Base-by-base conservation (phyloP, 495 filamentous ascomycete species). In the Parathielavia appendiculata region DNA sequence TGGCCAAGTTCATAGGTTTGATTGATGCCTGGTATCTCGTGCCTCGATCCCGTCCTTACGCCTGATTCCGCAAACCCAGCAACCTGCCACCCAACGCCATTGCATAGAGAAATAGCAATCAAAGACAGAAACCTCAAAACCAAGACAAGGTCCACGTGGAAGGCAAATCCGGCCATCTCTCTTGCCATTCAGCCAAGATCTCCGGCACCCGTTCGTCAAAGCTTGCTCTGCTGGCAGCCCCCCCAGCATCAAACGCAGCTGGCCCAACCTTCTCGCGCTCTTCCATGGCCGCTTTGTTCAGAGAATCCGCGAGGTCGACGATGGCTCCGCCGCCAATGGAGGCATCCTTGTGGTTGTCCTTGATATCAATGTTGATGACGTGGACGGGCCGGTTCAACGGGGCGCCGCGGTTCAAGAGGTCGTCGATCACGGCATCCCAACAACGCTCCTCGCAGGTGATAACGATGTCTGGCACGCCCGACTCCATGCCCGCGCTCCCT, bases 401-500 rank as follows among this genome's bases (percentile, higher is more conserved):
- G 0, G 86, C 82, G 12, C 91, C 92, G 60, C 95, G 83, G 60
- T 84, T 89, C 43, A 92, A 81, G 50, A 99, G 76, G 68, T 99
- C 91, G 62, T 99, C 95, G 8, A 99, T 82, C 44, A 99, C 93
- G 38, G 95, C 92, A 75, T 99, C 95, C 90, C 93, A 99, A 70
- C 95, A 99, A 46, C 92, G 80, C 71, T 99, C 95, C 70, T 99
- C 95, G 67, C 95, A 99, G 14, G 95, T 99, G 58, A 99, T 88
- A 57, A 99, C 92, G 4, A 97, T 76, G 67, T 99, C 95, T 1
- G 97, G 91, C 19, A 95, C 81, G 5, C 95, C 95, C 6, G 85
- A 89, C 69, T 97, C 91, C 17, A 89, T 87, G 13, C 93, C 93
- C n/a, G 76, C 59, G 53, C 80, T 81, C 8, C 90, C 90, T 64